These are phyloP conservation scores for Xylaria polymorpha DNA, from an alignment of 2,329 filamentous ascomycete genomes.

Conservation along the genomic window DNA sequence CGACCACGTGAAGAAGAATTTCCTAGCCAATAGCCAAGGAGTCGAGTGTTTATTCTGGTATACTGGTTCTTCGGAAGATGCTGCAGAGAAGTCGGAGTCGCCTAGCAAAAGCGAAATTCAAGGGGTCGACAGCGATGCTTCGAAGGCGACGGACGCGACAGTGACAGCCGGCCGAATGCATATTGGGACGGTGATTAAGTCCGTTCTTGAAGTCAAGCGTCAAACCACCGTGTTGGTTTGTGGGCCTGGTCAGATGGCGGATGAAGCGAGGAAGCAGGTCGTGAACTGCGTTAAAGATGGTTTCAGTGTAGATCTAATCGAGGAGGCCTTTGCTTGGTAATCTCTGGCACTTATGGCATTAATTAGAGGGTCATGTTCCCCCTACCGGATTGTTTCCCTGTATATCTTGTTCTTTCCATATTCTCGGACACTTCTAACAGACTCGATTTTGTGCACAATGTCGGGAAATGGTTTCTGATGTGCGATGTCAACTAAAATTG, in stretches of 20 bases:
- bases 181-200: conserved; percentile 38
- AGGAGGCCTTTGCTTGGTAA: conserved; percentile 46
- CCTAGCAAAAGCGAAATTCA: neutral
- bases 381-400: neutral
- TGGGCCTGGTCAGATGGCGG: conserved; percentile 46
- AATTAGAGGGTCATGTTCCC: neutral
- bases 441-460: neutral
- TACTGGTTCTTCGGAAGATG: conserved; percentile 11
- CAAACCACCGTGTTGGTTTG: conserved; percentile 46
- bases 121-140: neutral
- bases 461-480: neutral
- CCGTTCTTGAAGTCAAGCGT: conserved; percentile 33
- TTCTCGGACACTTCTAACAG: too few species aligned
- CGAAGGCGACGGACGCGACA: neutral
- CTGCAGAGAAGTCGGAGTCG: neutral
- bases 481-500: neutral
- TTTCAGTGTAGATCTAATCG: conserved; percentile 40
- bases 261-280: conserved; percentile 44
- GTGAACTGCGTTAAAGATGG: conserved; percentile 42
- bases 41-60: conserved; percentile 39
- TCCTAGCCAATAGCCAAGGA: conserved; percentile 32
- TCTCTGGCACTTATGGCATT: neutral
- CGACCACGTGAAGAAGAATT: conserved; percentile 40
- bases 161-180: conserved; percentile 40
- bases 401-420: neutral